Base-by-base conservation (phyloP, 2,329 filamentous ascomycete species). In the Colletotrichum paranaense region DNA sequence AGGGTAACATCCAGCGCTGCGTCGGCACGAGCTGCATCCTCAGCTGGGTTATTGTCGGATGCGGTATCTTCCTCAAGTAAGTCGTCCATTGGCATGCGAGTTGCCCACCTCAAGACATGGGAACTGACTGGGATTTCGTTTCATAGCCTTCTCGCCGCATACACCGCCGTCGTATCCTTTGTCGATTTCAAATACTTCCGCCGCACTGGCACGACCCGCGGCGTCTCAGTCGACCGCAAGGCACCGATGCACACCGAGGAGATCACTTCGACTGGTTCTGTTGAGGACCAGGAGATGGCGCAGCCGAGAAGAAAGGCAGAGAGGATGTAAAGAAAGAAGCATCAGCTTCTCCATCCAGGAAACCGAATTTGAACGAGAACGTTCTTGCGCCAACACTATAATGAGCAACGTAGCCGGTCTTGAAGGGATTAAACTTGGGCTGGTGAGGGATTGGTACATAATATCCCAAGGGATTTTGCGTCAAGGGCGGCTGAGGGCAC, bases 1-100 rank as follows among this genome's bases (percentile, higher is more conserved):
- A 71, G 14, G 56, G 38, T 5, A 71, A 66, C 56, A 65, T 66
- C 1, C 62, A 71, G 30, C 28, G 30, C 19, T 71, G 68, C 16
- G 22, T 38, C 7, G 68, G 68, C 24, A 59, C 55, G 11, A 59
- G 42, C 30, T 70, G 68, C 24, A 65, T 28, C 11, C 55, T 71
- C 7, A 60, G 46, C 68, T 71, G 68, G 68, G 35, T 71, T 16
- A 58, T 71, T 19, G 59, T 49, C 26, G 59, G 59, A 9, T 24
- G 16, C 24, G 42, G 22, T 19, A 62, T 62, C 38, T n/a, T 62
- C 5, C 59, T 62, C 42, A 49, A 49, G 59, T 62, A 49, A 19
- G 59, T 49, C 8, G 1, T 32, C 26, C 26, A 19, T 8, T 3
- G 11, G 22, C 24, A 24, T 42, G 5, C 38, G 9, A 42, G 7